Evolutionary conservation across 179 eudicot genomes (phyloP).

Genomic region (Silene vulgaris): DNA sequence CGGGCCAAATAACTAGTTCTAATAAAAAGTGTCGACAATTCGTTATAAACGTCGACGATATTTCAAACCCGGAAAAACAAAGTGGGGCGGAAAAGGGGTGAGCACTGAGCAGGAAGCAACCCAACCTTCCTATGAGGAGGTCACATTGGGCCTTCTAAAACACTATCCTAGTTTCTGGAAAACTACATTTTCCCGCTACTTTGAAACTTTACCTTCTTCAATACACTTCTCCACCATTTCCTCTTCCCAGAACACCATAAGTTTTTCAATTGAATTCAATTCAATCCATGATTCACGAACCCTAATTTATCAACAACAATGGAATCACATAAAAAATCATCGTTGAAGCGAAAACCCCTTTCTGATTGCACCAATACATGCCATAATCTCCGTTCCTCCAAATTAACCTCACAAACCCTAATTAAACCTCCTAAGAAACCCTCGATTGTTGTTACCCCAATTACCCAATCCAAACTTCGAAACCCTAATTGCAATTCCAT

Average conservation of each 20-base stretch:
- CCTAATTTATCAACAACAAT: slow-evolving; percentile 13
- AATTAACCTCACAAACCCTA: slow-evolving; percentile 17
- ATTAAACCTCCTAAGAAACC: slow-evolving; percentile 19
- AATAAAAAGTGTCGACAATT: no score
- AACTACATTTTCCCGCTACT: slow-evolving; percentile 30
- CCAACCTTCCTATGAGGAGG: no score
- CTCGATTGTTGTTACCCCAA: background rate
- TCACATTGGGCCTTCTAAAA: background rate
- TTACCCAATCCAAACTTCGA: background rate
- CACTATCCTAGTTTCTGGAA: background rate
- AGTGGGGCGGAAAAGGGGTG: no score
- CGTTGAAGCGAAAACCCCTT: slow-evolving; percentile 37
- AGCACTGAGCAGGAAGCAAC: no score
- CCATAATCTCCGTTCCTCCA: slow-evolving; percentile 12
- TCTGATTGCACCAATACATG: slow-evolving; percentile 38
- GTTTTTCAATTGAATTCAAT: background rate
- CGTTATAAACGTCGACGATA: no score
- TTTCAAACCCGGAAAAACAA: no score
- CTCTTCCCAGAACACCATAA: slow-evolving; percentile 1
- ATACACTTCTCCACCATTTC: background rate
- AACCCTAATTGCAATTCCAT: background rate
- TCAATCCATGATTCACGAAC: no score
- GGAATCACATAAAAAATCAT: slow-evolving; percentile 27
- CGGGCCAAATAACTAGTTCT: no score
- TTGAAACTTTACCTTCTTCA: slow-evolving; percentile 11